Conservation (phyloP, 805 yeast species). For the Blastobotrys peoriensis region DNA sequence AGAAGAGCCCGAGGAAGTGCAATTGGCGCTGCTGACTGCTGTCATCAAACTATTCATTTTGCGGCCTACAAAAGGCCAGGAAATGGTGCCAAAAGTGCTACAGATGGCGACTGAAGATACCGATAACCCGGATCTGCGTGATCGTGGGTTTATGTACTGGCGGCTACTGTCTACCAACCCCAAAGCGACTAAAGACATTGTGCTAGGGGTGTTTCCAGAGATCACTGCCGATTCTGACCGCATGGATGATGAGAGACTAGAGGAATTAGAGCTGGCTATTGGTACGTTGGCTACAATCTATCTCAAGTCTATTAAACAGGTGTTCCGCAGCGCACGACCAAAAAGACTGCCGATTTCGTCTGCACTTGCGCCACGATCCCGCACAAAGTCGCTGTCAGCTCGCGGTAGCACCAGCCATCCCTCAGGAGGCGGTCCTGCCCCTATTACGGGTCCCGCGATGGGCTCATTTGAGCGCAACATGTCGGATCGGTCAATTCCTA, state of each 20-base stretch:
- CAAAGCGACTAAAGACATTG: conserved; percentile 44
- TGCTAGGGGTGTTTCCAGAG: conserved; percentile 54
- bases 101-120: conserved; percentile 66
- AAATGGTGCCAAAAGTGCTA: conserved; percentile 51
- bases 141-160: conserved; percentile 83
- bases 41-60: conserved; percentile 61
- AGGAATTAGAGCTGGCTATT: conserved; percentile 74
- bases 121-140: conserved; percentile 80
- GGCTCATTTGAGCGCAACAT: not conserved
- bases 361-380: conserved; percentile 33
- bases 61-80: conserved; percentile 49
- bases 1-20: conserved; percentile 69
- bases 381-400: not conserved
- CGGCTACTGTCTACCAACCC: conserved; percentile 55
- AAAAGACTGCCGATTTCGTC: conserved; percentile 47
- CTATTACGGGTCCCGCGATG: not conserved
- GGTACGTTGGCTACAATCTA: conserved; percentile 82
- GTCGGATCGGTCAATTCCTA: not conserved
- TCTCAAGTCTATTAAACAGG: conserved; percentile 74
- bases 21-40: conserved; percentile 67
- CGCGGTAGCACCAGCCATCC: not conserved
- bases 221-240: conserved; percentile 63
- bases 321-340: conserved; percentile 59
- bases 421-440: too few relatives aligned
- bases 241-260: conserved; percentile 62